These are phyloP conservation scores for Malassezia cuniculi DNA, from an alignment of 1,284 basidiomycete genomes.

Conservation along the genomic window DNA sequence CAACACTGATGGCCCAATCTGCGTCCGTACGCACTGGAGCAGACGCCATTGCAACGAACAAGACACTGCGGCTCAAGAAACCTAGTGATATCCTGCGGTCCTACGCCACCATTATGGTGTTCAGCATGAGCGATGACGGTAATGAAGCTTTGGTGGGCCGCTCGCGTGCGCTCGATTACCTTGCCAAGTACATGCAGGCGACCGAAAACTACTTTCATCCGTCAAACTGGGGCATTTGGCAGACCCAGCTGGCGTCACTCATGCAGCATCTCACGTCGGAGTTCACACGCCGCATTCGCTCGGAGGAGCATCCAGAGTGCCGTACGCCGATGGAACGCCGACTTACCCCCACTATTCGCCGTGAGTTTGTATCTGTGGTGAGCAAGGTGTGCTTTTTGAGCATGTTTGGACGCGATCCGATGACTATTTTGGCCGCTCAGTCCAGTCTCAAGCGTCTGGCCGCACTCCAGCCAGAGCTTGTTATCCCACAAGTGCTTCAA, in stretches of 20 bases:
- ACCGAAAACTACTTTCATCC: slow-evolving; percentile 89
- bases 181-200: slow-evolving; percentile 77
- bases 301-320: slow-evolving; percentile 68
- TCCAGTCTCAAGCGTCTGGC: slow-evolving; percentile 55
- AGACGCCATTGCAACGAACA: slow-evolving; percentile 53
- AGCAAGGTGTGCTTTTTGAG: slow-evolving; percentile 78
- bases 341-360: slow-evolving; percentile 68
- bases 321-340: slow-evolving; percentile 64
- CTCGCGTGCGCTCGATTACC: slow-evolving; percentile 73
- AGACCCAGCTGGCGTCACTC: slow-evolving; percentile 63
- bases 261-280: slow-evolving; percentile 68
- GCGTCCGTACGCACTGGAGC: slow-evolving; percentile 43
- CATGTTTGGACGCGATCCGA: slow-evolving; percentile 75
- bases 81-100: slow-evolving; percentile 60
- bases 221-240: slow-evolving; percentile 41
- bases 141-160: slow-evolving; percentile 56
- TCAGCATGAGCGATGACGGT: slow-evolving; percentile 78
- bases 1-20: slow-evolving; percentile 35
- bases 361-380: slow-evolving; percentile 66
- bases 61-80: slow-evolving; percentile 63
- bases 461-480: slow-evolving; percentile 67
- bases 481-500: slow-evolving; percentile 86
- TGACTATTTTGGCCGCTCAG: slow-evolving; percentile 49
- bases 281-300: slow-evolving; percentile 51
- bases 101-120: slow-evolving; percentile 75